phyloP scores from a whole-genome alignment of 1,284 basidiomycete species.

The Golubevia pallescens region DNA sequence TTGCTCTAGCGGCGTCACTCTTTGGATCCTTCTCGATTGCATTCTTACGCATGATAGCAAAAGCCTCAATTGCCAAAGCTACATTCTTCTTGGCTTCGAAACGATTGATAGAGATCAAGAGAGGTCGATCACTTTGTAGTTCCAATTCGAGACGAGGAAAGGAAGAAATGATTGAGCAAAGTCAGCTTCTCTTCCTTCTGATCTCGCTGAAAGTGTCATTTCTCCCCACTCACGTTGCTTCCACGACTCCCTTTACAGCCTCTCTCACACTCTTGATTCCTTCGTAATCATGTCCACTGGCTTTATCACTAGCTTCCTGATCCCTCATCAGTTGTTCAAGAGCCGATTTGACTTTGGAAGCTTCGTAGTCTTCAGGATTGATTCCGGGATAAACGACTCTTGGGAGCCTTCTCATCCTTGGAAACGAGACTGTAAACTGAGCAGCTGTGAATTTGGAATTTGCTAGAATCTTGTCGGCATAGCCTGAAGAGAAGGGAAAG shows the following conservation, averaged over 20 bases:
- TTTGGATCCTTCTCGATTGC: slow-evolving; percentile 29
- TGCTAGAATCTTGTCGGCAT: slow-evolving; percentile 86
- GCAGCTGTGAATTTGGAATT: slow-evolving; percentile 84
- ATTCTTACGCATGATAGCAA: slow-evolving; percentile 67
- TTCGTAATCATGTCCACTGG: slow-evolving; percentile 69
- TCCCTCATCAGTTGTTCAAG: no score
- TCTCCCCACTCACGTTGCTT: neutral
- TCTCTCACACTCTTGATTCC: slow-evolving; percentile 67
- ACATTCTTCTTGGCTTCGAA: slow-evolving; percentile 96
- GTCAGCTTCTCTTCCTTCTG: slow-evolving; percentile 17
- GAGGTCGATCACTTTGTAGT: slow-evolving; percentile 71
- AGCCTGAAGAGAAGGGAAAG: slow-evolving; percentile 68
- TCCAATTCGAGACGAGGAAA: neutral
- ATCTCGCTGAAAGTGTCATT: neutral
- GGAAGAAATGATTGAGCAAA: neutral
- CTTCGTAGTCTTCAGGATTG: slow-evolving; percentile 70
- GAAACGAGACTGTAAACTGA: slow-evolving; percentile 76
- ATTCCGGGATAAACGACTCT: slow-evolving; percentile 90
- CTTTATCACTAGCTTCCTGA: slow-evolving; percentile 35
- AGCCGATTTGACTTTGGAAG: slow-evolving; percentile 68
- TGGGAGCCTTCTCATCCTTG: slow-evolving; percentile 72
- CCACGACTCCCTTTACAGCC: slow-evolving; percentile 7
- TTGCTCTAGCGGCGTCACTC: slow-evolving; percentile 52
- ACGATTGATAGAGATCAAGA: slow-evolving; percentile 87
- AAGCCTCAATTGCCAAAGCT: slow-evolving; percentile 80